phyloP scores from a whole-genome alignment of 768 basidiomycete genomes.

The Trametes sanguinea region DNA sequence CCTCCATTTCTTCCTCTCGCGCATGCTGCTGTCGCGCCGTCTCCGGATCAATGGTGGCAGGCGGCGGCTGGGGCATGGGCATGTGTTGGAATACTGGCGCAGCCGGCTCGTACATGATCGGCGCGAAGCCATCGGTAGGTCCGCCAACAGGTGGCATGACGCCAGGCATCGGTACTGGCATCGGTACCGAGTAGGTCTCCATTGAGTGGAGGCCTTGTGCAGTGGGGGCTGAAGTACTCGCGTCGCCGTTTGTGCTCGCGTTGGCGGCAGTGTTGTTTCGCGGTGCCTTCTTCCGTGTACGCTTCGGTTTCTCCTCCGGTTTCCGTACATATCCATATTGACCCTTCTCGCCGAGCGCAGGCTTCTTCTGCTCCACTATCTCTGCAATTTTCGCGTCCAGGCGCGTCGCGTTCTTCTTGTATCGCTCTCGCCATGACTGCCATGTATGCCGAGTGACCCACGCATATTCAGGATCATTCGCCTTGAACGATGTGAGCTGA shows the following conservation, averaged over 20 bases:
- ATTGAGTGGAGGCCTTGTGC: slow-evolving; percentile 10
- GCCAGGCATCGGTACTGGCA: slow-evolving; percentile 23
- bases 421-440: slow-evolving; percentile 89
- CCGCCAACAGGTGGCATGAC: slow-evolving; percentile 18
- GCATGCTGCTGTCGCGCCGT: slow-evolving; percentile 43
- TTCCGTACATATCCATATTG: slow-evolving; percentile 82
- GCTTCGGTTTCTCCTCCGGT: slow-evolving; percentile 66
- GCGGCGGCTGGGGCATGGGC: slow-evolving; percentile 7
- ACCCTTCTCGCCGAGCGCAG: slow-evolving; percentile 71
- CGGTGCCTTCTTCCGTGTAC: slow-evolving; percentile 22
- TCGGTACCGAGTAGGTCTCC: slow-evolving; percentile 23
- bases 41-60: slow-evolving; percentile 35
- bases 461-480: slow-evolving; percentile 65
- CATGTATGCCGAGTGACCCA: slow-evolving; percentile 86
- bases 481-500: slow-evolving; percentile 40
- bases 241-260: slow-evolving; percentile 9
- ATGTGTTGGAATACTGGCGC: slow-evolving; percentile 21
- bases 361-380: slow-evolving; percentile 72
- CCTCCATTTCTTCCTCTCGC: slow-evolving; percentile 69
- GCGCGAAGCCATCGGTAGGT: slow-evolving; percentile 14
- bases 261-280: slow-evolving; percentile 13
- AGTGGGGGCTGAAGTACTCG: background rate
- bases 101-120: slow-evolving; percentile 16
- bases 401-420: slow-evolving; percentile 77
- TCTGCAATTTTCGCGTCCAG: slow-evolving; percentile 63